phyloP scores from a whole-genome alignment of 768 basidiomycete genomes.

The Fomitopsis pulvina region DNA sequence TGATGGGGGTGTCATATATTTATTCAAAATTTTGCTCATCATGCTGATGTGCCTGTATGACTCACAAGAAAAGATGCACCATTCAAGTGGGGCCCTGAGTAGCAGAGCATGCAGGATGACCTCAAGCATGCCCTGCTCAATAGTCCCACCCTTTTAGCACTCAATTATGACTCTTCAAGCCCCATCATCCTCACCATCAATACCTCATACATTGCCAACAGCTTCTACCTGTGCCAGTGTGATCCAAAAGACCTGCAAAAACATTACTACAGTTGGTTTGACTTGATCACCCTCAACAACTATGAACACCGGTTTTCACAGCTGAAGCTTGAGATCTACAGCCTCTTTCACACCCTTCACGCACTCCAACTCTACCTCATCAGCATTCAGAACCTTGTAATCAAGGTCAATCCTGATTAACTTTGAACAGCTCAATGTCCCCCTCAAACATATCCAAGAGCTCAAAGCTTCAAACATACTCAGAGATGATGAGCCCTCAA shows the following conservation, averaged over 20 bases:
- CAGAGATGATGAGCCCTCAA: too few relatives aligned
- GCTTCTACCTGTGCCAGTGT: constrained; percentile 23
- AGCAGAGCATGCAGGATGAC: constrained; percentile 8
- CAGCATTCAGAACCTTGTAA: constrained; percentile 21
- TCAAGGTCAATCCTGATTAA: constrained; percentile 37
- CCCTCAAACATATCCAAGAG: too few relatives aligned
- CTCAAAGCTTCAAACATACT: too few relatives aligned
- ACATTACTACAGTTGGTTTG: constrained; percentile 26
- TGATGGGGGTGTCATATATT: constrained; percentile 15
- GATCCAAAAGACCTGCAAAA: too few relatives aligned
- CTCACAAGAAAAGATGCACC: constrained; percentile 17
- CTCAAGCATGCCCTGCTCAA: too few relatives aligned
- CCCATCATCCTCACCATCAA: constrained; percentile 19
- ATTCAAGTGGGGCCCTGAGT: constrained; percentile 14
- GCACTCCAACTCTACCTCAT: constrained; percentile 3
- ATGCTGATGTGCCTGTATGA: constrained; percentile 10
- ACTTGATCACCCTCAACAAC: constrained; percentile 32
- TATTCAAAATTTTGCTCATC: constrained; percentile 18
- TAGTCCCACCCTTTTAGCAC: constrained; percentile 13
- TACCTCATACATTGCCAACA: constrained; percentile 15
- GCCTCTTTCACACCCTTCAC: constrained; percentile 10
- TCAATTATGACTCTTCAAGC: constrained; percentile 15
- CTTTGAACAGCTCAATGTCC: too few relatives aligned
- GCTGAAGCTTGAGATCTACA: constrained; percentile 24
- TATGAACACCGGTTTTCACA: constrained; percentile 17